Percentiles rank a stretch among this genome's conserved stretches.
Conservation (phyloP, 129 eudicot genomes). For the Flaveria linearis region DNA sequence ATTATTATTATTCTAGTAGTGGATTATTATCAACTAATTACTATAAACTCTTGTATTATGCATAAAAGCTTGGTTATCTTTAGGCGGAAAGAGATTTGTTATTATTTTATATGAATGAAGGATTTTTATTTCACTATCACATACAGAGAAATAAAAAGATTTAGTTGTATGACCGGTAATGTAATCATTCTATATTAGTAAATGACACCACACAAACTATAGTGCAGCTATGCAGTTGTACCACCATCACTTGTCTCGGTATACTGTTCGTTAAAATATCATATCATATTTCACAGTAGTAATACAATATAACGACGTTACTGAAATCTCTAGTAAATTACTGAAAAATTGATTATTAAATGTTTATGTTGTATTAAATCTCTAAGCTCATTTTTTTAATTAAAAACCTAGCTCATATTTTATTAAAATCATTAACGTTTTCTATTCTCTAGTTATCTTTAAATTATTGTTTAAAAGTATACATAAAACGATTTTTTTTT, state of each 20-base stretch:
- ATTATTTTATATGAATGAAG: constrained; percentile 3
- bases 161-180: constrained; percentile 22
- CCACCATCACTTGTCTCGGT: constrained; percentile 37
- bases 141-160: constrained; percentile 10
- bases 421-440: no score
- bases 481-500: no score
- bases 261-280: not conserved
- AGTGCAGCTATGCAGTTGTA: constrained; percentile 35
- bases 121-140: not conserved
- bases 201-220: constrained; percentile 28
- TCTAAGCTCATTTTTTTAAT: no score
- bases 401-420: no score
- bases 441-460: no score
- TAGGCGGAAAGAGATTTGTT: not conserved
- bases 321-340: not conserved
- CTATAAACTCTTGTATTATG: no score
- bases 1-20: no score
- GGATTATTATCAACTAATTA: no score
- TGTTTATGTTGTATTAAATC: no score
- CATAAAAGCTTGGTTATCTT: not conserved
- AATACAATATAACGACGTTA: not conserved
- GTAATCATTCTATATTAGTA: constrained; percentile 23
- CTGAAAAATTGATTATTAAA: no score
- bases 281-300: not conserved
- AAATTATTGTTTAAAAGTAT: no score